Percentiles rank a stretch among this genome's conserved stretches.
These are phyloP conservation scores for Spongispora temasekensis DNA, from an alignment of 1,284 basidiomycete genomes.

Conservation along the genomic window DNA sequence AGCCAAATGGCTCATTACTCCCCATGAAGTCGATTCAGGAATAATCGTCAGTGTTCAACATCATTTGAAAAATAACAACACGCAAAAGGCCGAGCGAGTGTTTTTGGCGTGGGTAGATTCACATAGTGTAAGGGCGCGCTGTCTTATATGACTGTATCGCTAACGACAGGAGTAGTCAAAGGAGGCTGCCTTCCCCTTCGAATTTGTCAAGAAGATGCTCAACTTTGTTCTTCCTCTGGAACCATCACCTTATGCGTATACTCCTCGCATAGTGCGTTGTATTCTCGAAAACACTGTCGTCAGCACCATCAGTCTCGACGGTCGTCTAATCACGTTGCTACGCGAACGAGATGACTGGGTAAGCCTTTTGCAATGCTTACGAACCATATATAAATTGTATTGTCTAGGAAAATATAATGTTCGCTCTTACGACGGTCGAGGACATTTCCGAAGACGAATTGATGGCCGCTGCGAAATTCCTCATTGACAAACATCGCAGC, in stretches of 20 bases:
- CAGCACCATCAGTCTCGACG: slow-evolving; percentile 59
- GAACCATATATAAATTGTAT: slow-evolving; percentile 6
- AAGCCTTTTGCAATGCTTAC: slow-evolving; percentile 19
- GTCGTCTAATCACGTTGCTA: slow-evolving; percentile 54
- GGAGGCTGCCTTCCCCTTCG: slow-evolving; percentile 40
- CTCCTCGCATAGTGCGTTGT: slow-evolving; percentile 54
- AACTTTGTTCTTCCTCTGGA: slow-evolving; percentile 46
- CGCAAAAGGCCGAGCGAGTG: slow-evolving; percentile 44
- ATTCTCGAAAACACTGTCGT: slow-evolving; percentile 56
- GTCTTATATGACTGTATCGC: not conserved
- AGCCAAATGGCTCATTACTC: slow-evolving; percentile 53
- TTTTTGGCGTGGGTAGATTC: slow-evolving; percentile 55
- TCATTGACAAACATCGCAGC: slow-evolving; percentile 39
- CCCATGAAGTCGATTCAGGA: slow-evolving; percentile 3
- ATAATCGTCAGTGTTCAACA: slow-evolving; percentile 41
- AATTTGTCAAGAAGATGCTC: slow-evolving; percentile 60
- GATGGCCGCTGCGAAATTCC: slow-evolving; percentile 48
- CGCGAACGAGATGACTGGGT: slow-evolving; percentile 67
- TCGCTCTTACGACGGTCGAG: slow-evolving; percentile 52
- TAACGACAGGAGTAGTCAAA: slow-evolving; percentile 20
- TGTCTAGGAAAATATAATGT: slow-evolving; percentile 52
- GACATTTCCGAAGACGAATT: slow-evolving; percentile 67
- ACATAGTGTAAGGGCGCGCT: slow-evolving; percentile 28
- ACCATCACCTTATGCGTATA: slow-evolving; percentile 24
- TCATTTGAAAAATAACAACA: slow-evolving; percentile 35